A percentile compares a stretch with the other conserved stretches of the same genome.
phyloP scores from a whole-genome alignment of 2,329 filamentous ascomycete species.

The Neonectria ditissima region DNA sequence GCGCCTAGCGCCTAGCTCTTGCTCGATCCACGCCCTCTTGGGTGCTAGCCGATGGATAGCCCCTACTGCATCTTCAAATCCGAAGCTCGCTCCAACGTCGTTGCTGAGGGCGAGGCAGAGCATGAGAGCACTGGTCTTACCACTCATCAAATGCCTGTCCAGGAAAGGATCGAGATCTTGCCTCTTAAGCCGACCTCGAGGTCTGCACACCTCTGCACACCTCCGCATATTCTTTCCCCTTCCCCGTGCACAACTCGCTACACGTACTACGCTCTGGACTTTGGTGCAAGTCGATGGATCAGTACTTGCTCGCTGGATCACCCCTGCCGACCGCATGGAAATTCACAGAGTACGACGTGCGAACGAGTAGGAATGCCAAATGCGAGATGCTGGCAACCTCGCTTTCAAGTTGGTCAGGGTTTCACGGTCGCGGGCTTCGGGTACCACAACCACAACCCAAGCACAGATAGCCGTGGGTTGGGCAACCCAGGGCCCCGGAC shows the following conservation, averaged over 20 bases:
- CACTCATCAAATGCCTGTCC: constrained; percentile 32
- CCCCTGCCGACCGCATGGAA: not conserved
- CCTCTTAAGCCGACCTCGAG: constrained; percentile 10
- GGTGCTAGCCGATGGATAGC: constrained; percentile 23
- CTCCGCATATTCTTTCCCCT: constrained; percentile 11
- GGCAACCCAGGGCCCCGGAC: constrained; percentile 33
- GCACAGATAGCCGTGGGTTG: constrained; percentile 27
- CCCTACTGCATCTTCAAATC: constrained; percentile 31
- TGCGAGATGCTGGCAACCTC: not conserved
- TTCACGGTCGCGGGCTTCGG: not conserved
- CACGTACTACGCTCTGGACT: not conserved
- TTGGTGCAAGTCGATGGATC: not conserved
- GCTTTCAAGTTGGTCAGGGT: not conserved
- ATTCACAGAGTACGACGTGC: not conserved
- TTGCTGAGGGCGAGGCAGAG: constrained; percentile 30
- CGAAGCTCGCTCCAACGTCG: constrained; percentile 30
- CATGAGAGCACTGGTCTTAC: constrained; percentile 32
- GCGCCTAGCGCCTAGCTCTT: constrained; percentile 18
- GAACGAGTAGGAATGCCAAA: not conserved
- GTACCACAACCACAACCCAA: not conserved
- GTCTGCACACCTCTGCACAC: constrained; percentile 5
- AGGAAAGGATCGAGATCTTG: constrained; percentile 46
- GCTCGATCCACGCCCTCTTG: constrained; percentile 33
- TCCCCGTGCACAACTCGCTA: not conserved
- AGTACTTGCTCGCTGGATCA: not conserved